These are phyloP conservation scores for Saturnispora silvae DNA, from an alignment of 805 yeast genomes.

Conservation along the genomic window DNA sequence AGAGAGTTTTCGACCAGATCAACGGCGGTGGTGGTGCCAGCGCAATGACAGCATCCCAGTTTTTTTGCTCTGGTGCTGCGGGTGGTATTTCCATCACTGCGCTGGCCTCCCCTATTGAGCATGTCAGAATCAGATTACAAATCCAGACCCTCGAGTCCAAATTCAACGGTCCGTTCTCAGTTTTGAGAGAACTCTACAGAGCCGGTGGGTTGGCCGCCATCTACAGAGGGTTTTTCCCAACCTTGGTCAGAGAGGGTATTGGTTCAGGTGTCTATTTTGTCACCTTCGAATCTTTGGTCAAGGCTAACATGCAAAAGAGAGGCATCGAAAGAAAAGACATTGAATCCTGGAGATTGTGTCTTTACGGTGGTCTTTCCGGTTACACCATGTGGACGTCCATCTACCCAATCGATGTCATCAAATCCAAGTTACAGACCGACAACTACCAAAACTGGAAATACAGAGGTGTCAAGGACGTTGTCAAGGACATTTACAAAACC, in stretches of 20 bases:
- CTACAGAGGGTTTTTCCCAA: conserved; percentile 75
- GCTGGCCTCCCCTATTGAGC: conserved; percentile 90
- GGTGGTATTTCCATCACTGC: conserved; percentile 89
- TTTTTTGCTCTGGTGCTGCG: conserved; percentile 74
- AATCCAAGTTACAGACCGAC: conserved; percentile 80
- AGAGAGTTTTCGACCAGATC: conserved; percentile 49
- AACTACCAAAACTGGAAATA: conserved; percentile 48
- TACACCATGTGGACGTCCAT: conserved; percentile 75
- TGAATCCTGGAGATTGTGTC: conserved; percentile 79
- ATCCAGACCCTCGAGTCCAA: conserved; percentile 48
- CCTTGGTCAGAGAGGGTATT: conserved; percentile 71
- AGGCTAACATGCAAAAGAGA: conserved; percentile 43
- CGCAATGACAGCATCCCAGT: conserved; percentile 48
- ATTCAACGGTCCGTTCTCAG: conserved; percentile 66
- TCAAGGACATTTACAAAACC: conserved; percentile 39
- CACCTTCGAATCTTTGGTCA: conserved; percentile 81
- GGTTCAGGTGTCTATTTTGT: conserved; percentile 87
- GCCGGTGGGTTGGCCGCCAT: conserved; percentile 42
- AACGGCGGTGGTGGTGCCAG: conserved; percentile 35
- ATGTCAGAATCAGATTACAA: conserved; percentile 86
- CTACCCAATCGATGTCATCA: conserved; percentile 86
- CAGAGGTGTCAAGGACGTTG: conserved; percentile 49
- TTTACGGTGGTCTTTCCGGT: conserved; percentile 87
- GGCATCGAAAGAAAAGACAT: conserved; percentile 53
- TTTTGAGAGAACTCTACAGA: conserved; percentile 45